Base-by-base conservation (phyloP, 1,139 yeast species). In the Suhomyces wounanorum region DNA sequence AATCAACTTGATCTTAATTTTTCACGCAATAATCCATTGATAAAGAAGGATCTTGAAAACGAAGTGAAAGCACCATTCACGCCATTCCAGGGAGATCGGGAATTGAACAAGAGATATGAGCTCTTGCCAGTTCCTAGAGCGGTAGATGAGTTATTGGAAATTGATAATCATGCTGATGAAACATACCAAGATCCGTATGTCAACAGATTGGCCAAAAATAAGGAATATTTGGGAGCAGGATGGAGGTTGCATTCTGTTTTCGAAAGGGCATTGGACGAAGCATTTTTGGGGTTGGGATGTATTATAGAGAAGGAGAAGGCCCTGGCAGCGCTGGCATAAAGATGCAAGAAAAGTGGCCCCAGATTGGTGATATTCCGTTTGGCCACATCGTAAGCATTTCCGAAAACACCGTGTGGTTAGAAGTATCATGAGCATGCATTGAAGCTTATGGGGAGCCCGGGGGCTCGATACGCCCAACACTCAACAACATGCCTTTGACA, bases 11-110 rank as follows among this genome's bases (percentile, higher is more conserved):
- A 77, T 50, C 79, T 73, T 51, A 74, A 72, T 55, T 72, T 74
- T 52, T 67, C 63, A 43, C 58, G 60, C 35, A 47, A 60, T 35
- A 67, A 63, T 47, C 67, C 72, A 40, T 65, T 67, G 31, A 61
- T 67, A 37, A 58, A 62, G 41, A 57, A 56, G 30, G 62, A 61
- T 38, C 65, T 59, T 25, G 62, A 58, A 4, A 66, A 53, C 25
- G 63, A 59, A 26, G 58, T 49, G 18, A 62, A 64, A 37, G 73
- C 82, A 3, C 98, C 98, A 26, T 94, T 92, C 66, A 91, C 98
- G 2, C 98, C 99, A 11, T 92, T 94, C 69, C 84, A 84, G 62
- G 98, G 98, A 46, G 98, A 94, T 69, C 78, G 96, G 48, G 86
- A 87, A 53, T 58, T 73, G 17, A 67, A 74, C 39, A 66, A 69